These are phyloP conservation scores for Liquidambar formosana DNA, from an alignment of 164 flowering plant species.

Conservation along the genomic window DNA sequence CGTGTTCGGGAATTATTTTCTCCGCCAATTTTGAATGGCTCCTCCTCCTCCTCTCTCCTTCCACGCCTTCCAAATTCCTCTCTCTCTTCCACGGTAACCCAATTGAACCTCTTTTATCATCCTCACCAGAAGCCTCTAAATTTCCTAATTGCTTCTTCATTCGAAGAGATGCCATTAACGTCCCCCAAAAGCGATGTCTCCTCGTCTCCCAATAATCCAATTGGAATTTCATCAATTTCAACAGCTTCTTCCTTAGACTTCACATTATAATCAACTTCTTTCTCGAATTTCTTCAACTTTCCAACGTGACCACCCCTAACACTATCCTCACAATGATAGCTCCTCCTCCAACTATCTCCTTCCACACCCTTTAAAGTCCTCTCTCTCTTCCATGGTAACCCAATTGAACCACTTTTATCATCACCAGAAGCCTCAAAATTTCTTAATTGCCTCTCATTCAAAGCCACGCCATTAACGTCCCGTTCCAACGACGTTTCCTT, in stretches of 20 bases:
- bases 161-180: not conserved
- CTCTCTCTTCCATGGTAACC: conserved; percentile 50
- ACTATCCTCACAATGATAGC: conserved; percentile 25
- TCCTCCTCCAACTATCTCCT: conserved; percentile 34
- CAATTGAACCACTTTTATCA: conserved; percentile 19
- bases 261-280: not conserved
- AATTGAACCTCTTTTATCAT: conserved; percentile 17
- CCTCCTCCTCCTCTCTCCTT: conserved; percentile 30
- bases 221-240: conserved; percentile 6
- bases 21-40: conserved; percentile 66
- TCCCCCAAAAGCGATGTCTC: no score
- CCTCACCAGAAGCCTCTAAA: conserved; percentile 12
- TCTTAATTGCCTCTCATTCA: conserved; percentile 9
- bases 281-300: not conserved
- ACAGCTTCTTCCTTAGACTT: conserved; percentile 5
- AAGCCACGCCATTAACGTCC: conserved; percentile 1
- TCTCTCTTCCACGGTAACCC: conserved; percentile 51
- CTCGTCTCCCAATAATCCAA: conserved; percentile 14
- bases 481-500: not conserved
- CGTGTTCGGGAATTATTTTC: conserved; percentile 65
- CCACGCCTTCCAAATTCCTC: conserved; percentile 17
- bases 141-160: conserved; percentile 11
- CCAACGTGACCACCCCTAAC: not conserved
- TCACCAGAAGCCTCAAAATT: conserved; percentile 12
- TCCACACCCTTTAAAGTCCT: conserved; percentile 17